Conservation (phyloP, 1,284 basidiomycete species). For the Boletellus deceptivus region DNA sequence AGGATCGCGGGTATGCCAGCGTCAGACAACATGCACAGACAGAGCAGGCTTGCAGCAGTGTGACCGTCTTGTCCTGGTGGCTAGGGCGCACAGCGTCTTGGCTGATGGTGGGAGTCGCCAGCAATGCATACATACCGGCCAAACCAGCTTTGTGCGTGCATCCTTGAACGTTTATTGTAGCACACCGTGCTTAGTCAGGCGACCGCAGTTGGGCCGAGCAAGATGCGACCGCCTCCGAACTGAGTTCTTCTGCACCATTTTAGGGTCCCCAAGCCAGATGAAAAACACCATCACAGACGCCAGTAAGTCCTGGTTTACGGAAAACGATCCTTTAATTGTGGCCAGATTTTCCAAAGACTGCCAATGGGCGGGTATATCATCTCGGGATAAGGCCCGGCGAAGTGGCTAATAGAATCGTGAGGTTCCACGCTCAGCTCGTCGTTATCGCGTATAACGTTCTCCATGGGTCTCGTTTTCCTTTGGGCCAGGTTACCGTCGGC, state of each 20-base stretch:
- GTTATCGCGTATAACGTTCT: neutral
- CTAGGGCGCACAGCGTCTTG: too few relatives aligned
- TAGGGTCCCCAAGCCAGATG: slow-evolving; percentile 11
- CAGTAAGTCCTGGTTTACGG: slow-evolving; percentile 23
- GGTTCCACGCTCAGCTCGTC: slow-evolving; percentile 16
- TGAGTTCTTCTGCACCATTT: neutral
- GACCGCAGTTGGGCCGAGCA: too few relatives aligned
- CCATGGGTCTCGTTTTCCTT: slow-evolving; percentile 3
- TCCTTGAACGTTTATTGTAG: too few relatives aligned
- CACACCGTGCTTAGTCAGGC: neutral
- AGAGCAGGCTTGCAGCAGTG: too few relatives aligned
- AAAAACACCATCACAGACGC: slow-evolving; percentile 28
- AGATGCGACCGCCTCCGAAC: too few relatives aligned
- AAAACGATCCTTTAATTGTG: slow-evolving; percentile 1
- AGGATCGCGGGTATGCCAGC: too few relatives aligned
- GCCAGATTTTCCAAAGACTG: slow-evolving; percentile 72
- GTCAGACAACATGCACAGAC: too few relatives aligned
- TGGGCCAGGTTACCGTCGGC: slow-evolving; percentile 68
- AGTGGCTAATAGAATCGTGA: slow-evolving; percentile 78
- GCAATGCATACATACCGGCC: too few relatives aligned
- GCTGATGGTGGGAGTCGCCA: too few relatives aligned
- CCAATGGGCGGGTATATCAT: slow-evolving; percentile 72
- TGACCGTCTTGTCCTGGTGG: too few relatives aligned
- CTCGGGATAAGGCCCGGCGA: slow-evolving; percentile 72
- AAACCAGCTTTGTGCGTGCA: too few relatives aligned